Conservation (phyloP, 805 yeast species). For the Saccharomyces eubayanus region DNA sequence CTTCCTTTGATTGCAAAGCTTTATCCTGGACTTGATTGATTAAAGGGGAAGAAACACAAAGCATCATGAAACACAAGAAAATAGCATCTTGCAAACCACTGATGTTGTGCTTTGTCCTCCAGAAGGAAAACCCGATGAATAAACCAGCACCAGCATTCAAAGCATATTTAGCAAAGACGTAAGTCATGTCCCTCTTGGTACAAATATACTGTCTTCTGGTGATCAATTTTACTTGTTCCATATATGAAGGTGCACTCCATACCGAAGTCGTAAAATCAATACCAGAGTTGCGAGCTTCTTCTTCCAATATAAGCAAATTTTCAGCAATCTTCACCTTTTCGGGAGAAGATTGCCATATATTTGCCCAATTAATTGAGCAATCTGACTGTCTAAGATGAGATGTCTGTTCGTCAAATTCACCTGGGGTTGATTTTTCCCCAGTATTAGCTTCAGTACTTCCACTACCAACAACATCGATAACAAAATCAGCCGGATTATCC, state of each 20-base stretch:
- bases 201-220: conserved; percentile 33
- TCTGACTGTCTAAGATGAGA: background rate
- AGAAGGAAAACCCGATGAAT: conserved; percentile 67
- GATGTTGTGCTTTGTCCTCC: conserved; percentile 42
- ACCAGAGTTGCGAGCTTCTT: conserved; percentile 1
- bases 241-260: conserved; percentile 31
- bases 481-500: conserved; percentile 65
- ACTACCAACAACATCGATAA: conserved; percentile 53
- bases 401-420: background rate
- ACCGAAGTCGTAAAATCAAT: background rate
- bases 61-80: conserved; percentile 50
- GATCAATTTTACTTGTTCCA: conserved; percentile 35
- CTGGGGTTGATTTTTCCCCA: conserved; percentile 1
- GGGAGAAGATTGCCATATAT: conserved; percentile 9
- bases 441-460: conserved; percentile 43
- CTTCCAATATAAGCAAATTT: background rate
- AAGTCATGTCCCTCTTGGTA: conserved; percentile 52
- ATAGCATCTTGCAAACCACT: conserved; percentile 52
- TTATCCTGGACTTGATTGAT: conserved; percentile 54
- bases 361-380: conserved; percentile 5
- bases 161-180: conserved; percentile 50
- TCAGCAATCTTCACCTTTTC: conserved; percentile 1
- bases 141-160: conserved; percentile 44
- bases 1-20: conserved; percentile 48
- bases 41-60: conserved; percentile 47